Base-by-base conservation (phyloP, 495 filamentous ascomycete genomes). In the Aspergillus bertholletiae region DNA sequence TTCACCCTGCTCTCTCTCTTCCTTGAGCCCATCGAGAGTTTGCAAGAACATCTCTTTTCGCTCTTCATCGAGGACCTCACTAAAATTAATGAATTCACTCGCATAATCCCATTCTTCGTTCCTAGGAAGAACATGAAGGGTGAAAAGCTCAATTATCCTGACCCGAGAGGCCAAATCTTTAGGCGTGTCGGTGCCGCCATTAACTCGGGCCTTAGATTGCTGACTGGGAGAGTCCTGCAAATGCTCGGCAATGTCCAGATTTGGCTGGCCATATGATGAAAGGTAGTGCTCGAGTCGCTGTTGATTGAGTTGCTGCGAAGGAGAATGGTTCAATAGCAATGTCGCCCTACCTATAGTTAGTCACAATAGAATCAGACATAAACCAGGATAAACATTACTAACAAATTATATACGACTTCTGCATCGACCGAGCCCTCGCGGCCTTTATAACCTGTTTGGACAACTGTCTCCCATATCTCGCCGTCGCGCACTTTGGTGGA, bases 21-120 rank as follows among this genome's bases (percentile, higher is more conserved):
- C 80, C 54, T 79, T 79, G 30, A 87, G 62, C 2, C 66, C 68
- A 30, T 84, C 77, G 22, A 86, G 65, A 22, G 81, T 89, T 59
- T 90, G 87, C 3, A 93, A 64, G 67, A 95, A 95, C 1, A 85
- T 84, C 46, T 97, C 94, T 66, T 89, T 85, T 30, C 88, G 82
- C 66, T 97, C 94, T 52, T 97, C 93, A 66, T 97, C 94, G 1
- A 98, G 82, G 21, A 94, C 81, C 34, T 91, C 82, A 63, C 82
- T 90, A 55, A 90, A 77, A 53, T 77, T 84, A 53, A 97, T 92
- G 73, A 97, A 97, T 59, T 94, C 88, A 23, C 81, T 78, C 0
- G 94, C 90, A 64, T 97, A 97, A 40, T 93, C 88, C 94, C 95
- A 98, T 73, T 97, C 90, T 30, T 86, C 84, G 60, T 96, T 96